Percentiles rank a stretch among this genome's conserved stretches.
These are phyloP conservation scores for Linnemannia schmuckeri DNA, from an alignment of 192 early-diverging fungal species.

Conservation along the genomic window DNA sequence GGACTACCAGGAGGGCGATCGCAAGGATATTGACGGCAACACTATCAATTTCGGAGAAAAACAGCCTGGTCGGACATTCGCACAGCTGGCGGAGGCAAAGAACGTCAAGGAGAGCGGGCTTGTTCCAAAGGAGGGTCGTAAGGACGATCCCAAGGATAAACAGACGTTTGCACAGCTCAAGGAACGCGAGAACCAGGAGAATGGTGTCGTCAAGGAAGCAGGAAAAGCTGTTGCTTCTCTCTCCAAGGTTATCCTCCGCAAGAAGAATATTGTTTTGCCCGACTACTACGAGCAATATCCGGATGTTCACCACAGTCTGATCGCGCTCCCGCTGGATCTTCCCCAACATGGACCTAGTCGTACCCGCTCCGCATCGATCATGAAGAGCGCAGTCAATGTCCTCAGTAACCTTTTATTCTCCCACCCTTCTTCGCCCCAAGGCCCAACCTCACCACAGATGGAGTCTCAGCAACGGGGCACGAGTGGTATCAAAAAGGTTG, in stretches of 20 bases:
- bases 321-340: background rate
- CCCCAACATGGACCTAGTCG: background rate
- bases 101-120: slow-evolving; percentile 3
- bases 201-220: slow-evolving; percentile 21
- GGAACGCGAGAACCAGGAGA: slow-evolving; percentile 13
- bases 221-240: slow-evolving; percentile 35
- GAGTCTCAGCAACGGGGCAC: slow-evolving; percentile 22
- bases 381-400: slow-evolving; percentile 49
- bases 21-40: slow-evolving; percentile 11
- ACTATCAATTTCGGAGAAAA: slow-evolving; percentile 6
- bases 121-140: background rate
- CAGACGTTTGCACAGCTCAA: slow-evolving; percentile 37
- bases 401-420: slow-evolving; percentile 63
- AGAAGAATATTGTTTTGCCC: slow-evolving; percentile 47
- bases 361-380: slow-evolving; percentile 28
- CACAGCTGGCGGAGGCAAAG: slow-evolving; percentile 19
- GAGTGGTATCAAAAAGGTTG: slow-evolving; percentile 65
- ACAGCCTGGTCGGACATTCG: slow-evolving; percentile 17
- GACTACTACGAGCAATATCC: slow-evolving; percentile 48
- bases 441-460: background rate
- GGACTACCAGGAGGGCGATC: slow-evolving; percentile 16
- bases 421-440: slow-evolving; percentile 53
- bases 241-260: slow-evolving; percentile 41
- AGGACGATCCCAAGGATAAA: background rate
- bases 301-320: slow-evolving; percentile 25